Conservation (phyloP, 2,329 filamentous ascomycete species). For the Talaromyces sp. region DNA sequence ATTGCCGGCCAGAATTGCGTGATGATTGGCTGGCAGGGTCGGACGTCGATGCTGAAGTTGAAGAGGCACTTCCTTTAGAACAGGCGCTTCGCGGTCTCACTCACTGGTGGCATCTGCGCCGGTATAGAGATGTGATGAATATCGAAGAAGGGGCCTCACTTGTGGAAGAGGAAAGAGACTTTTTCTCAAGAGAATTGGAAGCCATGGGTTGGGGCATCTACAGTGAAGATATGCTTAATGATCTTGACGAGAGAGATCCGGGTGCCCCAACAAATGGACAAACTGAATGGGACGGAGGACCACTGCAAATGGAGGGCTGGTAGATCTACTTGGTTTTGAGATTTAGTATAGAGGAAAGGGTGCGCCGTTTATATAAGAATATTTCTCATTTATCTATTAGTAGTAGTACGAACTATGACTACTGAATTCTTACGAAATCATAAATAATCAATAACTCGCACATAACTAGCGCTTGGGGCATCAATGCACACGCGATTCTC, state of each 20-base stretch:
- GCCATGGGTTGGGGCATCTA: constrained; percentile 55
- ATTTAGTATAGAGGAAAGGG: background rate
- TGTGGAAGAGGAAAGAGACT: constrained; percentile 70
- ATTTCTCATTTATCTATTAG: background rate
- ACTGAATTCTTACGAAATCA: background rate
- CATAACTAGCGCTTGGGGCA: background rate
- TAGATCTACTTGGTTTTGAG: background rate
- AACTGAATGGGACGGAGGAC: constrained; percentile 33
- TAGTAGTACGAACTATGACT: background rate
- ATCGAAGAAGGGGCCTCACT: constrained; percentile 47
- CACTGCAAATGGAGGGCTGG: constrained; percentile 33
- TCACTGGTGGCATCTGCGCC: constrained; percentile 86
- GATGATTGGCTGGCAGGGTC: constrained; percentile 91
- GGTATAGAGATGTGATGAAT: constrained; percentile 73
- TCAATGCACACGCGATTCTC: too few relatives aligned
- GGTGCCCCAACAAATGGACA: constrained; percentile 24
- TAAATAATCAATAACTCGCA: background rate
- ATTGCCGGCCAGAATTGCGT: constrained; percentile 84
- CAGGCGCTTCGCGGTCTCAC: constrained; percentile 84
- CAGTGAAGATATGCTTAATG: constrained; percentile 30
- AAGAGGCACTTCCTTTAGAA: constrained; percentile 86
- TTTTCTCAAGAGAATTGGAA: constrained; percentile 73
- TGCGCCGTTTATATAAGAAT: background rate
- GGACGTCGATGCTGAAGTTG: constrained; percentile 89
- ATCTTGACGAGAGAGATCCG: constrained; percentile 22